Evolutionary conservation across 257 asterid species (phyloP), one percentile per base, ranked within the genome.

Genomic region (Gentiana macrophylla): DNA sequence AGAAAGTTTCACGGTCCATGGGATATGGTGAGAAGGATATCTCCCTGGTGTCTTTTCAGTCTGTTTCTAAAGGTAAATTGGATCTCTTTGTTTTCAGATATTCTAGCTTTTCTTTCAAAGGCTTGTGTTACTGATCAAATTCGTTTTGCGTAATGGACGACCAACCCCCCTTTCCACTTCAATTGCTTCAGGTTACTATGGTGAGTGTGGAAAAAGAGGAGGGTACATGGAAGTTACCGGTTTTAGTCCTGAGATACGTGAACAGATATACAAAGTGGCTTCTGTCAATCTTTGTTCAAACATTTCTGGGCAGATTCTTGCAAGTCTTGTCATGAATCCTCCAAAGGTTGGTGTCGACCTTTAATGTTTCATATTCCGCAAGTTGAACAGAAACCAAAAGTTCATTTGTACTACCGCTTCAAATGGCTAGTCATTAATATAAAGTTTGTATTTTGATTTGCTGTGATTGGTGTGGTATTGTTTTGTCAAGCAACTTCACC

Each of bases 181-280:
- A 55, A 24, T 32, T 67, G 10, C 51, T 63, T 55, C 57, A 91
- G 98, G 98, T 41, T 87, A 84, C 74, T 73, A 91, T 59, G 98
- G 98, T 48, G 98, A 91, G 72, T 91, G 96, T 57, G 98, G 97
- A 72, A 91, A 87, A 70, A 64, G 97, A 73, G 97, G 98, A 72
- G 97, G 98, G 46, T 91, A 87, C 71, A 91, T 91, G 98, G 98
- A 91, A 72, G 72, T 91, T 54, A 87, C 95, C 43, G 97, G 98
- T 61, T 91, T 91, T 66, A 72, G 84, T 62, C 95, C 98, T 50
- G 84, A 77, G 47, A 69, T 87, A 60, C 67, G 95, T 73, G 94
- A 91, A 69, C 97, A 91, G 62, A 87, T 91, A 56, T 91, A 87
- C 84, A 91, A 91, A 78, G 73, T 91, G 75, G 84, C 98, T 33